Conservation (phyloP, 2,329 filamentous ascomycete species). For the Trichoderma sp. region DNA sequence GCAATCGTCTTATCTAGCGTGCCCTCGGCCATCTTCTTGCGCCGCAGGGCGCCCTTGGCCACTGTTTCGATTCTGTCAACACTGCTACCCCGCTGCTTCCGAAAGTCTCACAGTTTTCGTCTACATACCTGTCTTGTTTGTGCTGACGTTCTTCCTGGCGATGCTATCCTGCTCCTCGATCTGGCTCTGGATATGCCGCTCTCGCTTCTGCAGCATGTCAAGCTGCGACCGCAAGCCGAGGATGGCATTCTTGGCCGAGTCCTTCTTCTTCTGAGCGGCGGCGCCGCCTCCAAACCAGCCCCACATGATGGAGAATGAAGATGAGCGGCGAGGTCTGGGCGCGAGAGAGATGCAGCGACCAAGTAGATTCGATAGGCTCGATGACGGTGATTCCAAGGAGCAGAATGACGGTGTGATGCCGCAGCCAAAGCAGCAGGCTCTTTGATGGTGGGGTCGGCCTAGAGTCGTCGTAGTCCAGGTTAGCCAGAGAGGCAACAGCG, state of each 20-base stretch:
- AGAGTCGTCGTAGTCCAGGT: neutral
- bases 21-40: constrained; percentile 93
- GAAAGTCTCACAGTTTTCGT: neutral
- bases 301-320: constrained; percentile 53
- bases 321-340: neutral
- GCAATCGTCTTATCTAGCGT: constrained; percentile 85
- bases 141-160: constrained; percentile 78
- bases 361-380: neutral
- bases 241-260: constrained; percentile 95
- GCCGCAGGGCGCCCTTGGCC: constrained; percentile 82
- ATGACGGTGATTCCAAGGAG: neutral
- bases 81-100: constrained; percentile 20
- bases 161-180: constrained; percentile 89
- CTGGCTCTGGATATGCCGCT: constrained; percentile 84
- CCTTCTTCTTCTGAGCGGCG: constrained; percentile 79
- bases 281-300: constrained; percentile 83
- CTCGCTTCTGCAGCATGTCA: constrained; percentile 96
- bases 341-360: neutral
- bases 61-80: constrained; percentile 50
- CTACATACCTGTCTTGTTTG: constrained; percentile 83
- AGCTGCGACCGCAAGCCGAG: constrained; percentile 81
- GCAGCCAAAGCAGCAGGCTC: constrained; percentile 13
- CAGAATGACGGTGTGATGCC: constrained; percentile 20
- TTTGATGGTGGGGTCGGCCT: constrained; percentile 19
- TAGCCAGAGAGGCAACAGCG: neutral